A percentile compares a stretch with the other conserved stretches of the same genome.
Evolutionary conservation across 2,329 filamentous ascomycete species (phyloP).

Genomic region (Aspergillus vadensis): DNA sequence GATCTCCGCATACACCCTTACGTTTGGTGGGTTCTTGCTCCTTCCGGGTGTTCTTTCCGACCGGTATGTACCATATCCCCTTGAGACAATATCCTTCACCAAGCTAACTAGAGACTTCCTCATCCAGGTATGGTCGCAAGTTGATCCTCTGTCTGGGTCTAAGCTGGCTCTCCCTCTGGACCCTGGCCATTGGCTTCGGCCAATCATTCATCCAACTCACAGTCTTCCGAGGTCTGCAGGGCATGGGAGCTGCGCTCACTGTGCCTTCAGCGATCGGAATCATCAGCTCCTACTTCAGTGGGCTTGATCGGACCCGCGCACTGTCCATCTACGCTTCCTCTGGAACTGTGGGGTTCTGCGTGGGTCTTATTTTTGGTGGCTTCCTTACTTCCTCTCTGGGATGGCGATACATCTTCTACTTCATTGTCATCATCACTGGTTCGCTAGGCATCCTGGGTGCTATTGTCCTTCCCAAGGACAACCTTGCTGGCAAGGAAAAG

Average conservation of each 20-base stretch:
- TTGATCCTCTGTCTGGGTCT: conserved; percentile 43
- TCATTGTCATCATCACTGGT: conserved; percentile 39
- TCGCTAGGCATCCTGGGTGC: conserved; percentile 33
- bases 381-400: conserved; percentile 43
- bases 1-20: conserved; percentile 46
- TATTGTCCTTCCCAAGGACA: conserved; percentile 43
- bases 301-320: conserved; percentile 41
- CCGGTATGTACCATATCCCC: conserved; percentile 21
- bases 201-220: conserved; percentile 45
- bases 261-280: conserved; percentile 52
- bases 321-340: conserved; percentile 45
- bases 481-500: conserved; percentile 33
- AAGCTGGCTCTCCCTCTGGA: conserved; percentile 39
- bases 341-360: conserved; percentile 45
- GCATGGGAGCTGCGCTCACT: conserved; percentile 51
- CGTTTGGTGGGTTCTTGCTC: conserved; percentile 42
- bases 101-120: not conserved
- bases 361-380: conserved; percentile 44
- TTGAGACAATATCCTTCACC: not conserved
- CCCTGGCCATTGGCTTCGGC: conserved; percentile 42
- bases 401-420: conserved; percentile 45
- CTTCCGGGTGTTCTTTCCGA: conserved; percentile 40
- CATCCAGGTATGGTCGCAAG: conserved; percentile 39
- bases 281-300: conserved; percentile 46
- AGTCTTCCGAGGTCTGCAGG: conserved; percentile 48